Evolutionary conservation across 2,329 filamentous ascomycete species (phyloP).

Genomic region (Rhynchosporium secalis): DNA sequence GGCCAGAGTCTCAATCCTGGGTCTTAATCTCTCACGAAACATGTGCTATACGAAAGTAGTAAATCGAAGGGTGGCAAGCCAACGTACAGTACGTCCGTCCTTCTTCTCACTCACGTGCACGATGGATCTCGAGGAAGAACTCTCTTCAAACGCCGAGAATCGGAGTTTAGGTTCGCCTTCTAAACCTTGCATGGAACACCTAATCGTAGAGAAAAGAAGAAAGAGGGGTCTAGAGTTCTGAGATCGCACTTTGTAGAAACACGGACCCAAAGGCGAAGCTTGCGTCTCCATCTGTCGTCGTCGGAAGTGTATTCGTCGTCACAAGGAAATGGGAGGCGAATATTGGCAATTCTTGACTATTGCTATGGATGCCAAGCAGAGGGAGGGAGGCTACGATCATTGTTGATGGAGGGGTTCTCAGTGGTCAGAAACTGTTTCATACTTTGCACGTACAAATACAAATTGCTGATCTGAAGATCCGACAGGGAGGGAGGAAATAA

Average conservation of each 20-base stretch:
- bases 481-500: neutral
- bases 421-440: too few relatives aligned
- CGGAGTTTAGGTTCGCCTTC: conserved; percentile 1
- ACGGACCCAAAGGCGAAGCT: neutral
- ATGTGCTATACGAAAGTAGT: conserved; percentile 7
- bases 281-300: neutral
- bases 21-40: conserved; percentile 6
- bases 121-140: neutral
- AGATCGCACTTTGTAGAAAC: neutral
- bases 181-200: neutral
- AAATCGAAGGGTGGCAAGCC: neutral
- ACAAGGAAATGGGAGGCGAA: neutral
- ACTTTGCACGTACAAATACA: neutral
- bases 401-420: too few relatives aligned
- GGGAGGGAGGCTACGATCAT: neutral
- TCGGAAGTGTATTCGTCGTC: neutral
- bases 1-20: neutral
- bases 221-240: neutral
- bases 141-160: conserved; percentile 9
- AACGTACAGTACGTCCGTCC: neutral
- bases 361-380: neutral
- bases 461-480: conserved; percentile 11
- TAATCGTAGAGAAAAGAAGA: neutral
- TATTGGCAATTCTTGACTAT: neutral
- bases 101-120: conserved; percentile 1